Evolutionary conservation across 305 asterid genomes (phyloP).

Genomic region (Fraxinus albicans): DNA sequence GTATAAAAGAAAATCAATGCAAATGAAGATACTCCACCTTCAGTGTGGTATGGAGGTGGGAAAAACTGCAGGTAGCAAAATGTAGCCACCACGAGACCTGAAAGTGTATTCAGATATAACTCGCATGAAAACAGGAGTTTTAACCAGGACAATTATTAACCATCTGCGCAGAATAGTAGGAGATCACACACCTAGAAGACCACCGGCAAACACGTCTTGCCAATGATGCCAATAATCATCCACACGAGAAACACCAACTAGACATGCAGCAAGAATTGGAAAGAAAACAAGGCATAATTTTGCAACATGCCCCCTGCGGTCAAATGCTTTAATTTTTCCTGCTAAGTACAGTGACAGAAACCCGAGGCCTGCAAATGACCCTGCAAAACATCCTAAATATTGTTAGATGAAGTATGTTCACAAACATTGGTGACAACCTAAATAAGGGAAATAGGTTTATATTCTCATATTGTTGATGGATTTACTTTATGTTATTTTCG

Average conservation of each 20-base stretch:
- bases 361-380: conserved; percentile 92
- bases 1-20: background rate
- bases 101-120: background rate
- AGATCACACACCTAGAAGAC: conserved; percentile 41
- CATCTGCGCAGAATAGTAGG: background rate
- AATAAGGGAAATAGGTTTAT: background rate
- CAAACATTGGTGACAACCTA: background rate
- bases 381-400: conserved; percentile 32
- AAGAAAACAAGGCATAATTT: conserved; percentile 67
- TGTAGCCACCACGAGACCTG: conserved; percentile 60
- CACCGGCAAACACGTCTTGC: conserved; percentile 91
- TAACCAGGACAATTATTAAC: background rate
- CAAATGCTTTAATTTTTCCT: conserved; percentile 74
- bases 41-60: conserved; percentile 68
- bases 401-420: background rate
- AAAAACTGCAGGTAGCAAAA: conserved; percentile 84
- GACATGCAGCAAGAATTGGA: conserved; percentile 73
- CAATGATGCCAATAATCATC: conserved; percentile 96
- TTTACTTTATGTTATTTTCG: background rate
- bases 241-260: conserved; percentile 82
- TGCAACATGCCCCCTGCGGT: conserved; percentile 64
- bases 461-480: background rate
- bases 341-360: conserved; percentile 70
- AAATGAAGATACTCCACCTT: conserved; percentile 40
- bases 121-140: background rate